These are phyloP conservation scores for Saccharomycopsis schoenii DNA, from an alignment of 805 yeast species.

Conservation along the genomic window DNA sequence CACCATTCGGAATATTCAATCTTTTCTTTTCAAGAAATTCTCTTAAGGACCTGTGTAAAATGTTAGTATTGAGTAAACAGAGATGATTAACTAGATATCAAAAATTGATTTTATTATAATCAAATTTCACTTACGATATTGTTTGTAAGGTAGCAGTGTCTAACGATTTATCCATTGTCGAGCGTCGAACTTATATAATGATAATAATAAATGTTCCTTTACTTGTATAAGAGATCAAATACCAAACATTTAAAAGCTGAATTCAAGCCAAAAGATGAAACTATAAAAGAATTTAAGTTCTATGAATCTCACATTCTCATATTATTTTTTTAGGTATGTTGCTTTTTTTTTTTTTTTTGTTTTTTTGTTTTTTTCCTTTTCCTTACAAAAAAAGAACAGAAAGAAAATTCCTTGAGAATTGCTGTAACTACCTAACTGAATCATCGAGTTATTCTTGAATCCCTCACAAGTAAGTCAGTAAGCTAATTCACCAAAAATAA, in stretches of 20 bases:
- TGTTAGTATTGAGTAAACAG: background rate
- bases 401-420: no score
- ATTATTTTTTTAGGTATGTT: background rate
- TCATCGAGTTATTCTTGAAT: background rate
- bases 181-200: no score
- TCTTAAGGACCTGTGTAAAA: background rate
- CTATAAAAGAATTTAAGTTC: background rate
- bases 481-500: no score
- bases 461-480: no score
- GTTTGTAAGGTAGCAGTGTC: slow-evolving; percentile 4
- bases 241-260: no score
- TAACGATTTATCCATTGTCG: slow-evolving; percentile 21
- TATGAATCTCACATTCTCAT: background rate
- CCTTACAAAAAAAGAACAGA: no score
- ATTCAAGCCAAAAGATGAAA: background rate
- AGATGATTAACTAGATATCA: no score
- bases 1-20: background rate
- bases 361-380: background rate
- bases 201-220: no score
- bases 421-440: background rate
- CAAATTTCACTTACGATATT: background rate
- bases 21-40: slow-evolving; percentile 1
- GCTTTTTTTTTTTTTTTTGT: background rate
- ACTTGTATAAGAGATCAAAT: background rate
- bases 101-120: no score